A percentile compares a stretch with the other conserved stretches of the same genome.
These are phyloP conservation scores for Lactarius vividus DNA, from an alignment of 768 basidiomycete genomes.

Conservation along the genomic window DNA sequence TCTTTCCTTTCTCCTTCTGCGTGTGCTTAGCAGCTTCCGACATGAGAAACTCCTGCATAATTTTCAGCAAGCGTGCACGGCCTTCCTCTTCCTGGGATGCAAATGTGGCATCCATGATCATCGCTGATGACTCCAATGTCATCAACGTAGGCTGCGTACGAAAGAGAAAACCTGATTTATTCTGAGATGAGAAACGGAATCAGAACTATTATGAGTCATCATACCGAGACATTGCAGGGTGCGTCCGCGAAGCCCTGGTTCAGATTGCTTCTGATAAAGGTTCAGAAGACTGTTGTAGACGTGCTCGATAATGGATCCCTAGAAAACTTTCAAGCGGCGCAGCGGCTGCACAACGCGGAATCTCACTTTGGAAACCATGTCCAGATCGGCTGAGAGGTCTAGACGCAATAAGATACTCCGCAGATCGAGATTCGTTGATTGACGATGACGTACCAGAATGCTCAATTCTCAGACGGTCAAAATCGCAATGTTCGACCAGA, in stretches of 20 bases:
- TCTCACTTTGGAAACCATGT: conserved; percentile 24
- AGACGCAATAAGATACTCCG: not conserved
- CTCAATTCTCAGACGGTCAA: conserved; percentile 70
- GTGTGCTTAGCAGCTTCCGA: conserved; percentile 80
- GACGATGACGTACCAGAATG: conserved; percentile 48
- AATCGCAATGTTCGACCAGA: conserved; percentile 85
- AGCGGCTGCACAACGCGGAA: not conserved
- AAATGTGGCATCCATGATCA: conserved; percentile 90
- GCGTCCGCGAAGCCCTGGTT: conserved; percentile 60
- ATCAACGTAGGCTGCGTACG: conserved; percentile 90
- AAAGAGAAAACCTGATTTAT: conserved; percentile 75
- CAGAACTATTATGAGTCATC: conserved; percentile 30
- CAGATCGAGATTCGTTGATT: not conserved
- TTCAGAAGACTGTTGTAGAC: conserved; percentile 71
- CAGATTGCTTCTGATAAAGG: conserved; percentile 65
- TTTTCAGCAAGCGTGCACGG: conserved; percentile 71
- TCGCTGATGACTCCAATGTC: conserved; percentile 72
- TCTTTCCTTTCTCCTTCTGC: conserved; percentile 60
- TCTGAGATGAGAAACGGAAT: conserved; percentile 9
- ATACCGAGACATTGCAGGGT: conserved; percentile 83
- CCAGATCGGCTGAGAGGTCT: conserved; percentile 27
- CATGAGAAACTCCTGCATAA: conserved; percentile 88
- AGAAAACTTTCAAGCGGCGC: conserved; percentile 7
- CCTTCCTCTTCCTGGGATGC: conserved; percentile 67
- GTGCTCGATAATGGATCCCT: conserved; percentile 79